phyloP scores from a whole-genome alignment of 2,329 filamentous ascomycete species.

The Plenodomus lindquistii region DNA sequence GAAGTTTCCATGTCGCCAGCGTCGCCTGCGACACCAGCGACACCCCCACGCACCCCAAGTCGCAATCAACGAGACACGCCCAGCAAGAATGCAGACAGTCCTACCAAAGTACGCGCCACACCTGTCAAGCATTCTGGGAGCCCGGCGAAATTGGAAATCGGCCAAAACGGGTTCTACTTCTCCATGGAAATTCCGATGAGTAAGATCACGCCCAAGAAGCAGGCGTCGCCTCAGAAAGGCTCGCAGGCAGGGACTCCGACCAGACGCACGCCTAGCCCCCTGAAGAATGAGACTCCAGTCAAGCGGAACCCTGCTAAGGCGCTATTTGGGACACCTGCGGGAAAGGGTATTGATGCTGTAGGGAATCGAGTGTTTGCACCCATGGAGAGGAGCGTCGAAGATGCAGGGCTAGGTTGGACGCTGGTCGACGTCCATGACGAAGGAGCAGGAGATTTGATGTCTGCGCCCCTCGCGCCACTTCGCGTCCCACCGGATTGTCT shows the following conservation, averaged over 20 bases:
- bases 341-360: neutral
- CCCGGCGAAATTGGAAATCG: constrained; percentile 17
- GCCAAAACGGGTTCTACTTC: constrained; percentile 25
- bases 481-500: neutral
- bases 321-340: neutral
- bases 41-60: constrained; percentile 18
- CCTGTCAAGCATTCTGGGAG: constrained; percentile 2
- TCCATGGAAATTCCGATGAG: constrained; percentile 20
- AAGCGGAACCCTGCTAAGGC: constrained; percentile 1
- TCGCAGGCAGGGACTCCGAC: neutral
- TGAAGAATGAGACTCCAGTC: constrained; percentile 2
- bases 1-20: constrained; percentile 21
- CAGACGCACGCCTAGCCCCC: constrained; percentile 2
- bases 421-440: neutral
- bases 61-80: constrained; percentile 3
- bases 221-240: constrained; percentile 1
- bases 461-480: neutral
- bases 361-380: constrained; percentile 4
- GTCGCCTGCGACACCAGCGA: constrained; percentile 14
- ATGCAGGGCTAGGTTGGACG: neutral
- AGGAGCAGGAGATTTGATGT: neutral
- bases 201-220: constrained; percentile 16
- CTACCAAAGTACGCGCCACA: constrained; percentile 1
- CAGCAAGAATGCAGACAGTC: constrained; percentile 4
- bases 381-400: constrained; percentile 3